Conservation (phyloP, 192 early-diverging fungal genomes). For the Mycoemilia scoparia region DNA sequence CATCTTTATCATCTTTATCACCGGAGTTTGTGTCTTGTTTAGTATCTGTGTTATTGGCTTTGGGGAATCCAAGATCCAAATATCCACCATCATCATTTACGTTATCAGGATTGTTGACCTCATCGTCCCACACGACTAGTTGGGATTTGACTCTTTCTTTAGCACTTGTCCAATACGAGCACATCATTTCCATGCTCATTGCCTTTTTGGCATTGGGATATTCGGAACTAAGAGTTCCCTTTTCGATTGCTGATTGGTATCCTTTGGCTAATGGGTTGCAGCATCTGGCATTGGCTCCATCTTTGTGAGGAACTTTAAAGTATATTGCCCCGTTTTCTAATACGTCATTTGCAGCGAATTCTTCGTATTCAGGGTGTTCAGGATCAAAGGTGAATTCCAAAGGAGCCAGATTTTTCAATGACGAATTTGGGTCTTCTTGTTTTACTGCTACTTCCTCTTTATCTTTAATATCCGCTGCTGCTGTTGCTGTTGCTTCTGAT, state of each 20-base stretch:
- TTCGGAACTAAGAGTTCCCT: slow-evolving; percentile 53
- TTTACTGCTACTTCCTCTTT: slow-evolving; percentile 4
- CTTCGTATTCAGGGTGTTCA: slow-evolving; percentile 25
- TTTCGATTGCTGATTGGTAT: slow-evolving; percentile 62
- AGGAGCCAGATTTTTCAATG: slow-evolving; percentile 14
- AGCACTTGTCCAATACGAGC: slow-evolving; percentile 81
- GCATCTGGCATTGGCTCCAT: slow-evolving; percentile 57
- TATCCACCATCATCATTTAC: no score
- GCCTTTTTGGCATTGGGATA: slow-evolving; percentile 56
- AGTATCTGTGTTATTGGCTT: neutral
- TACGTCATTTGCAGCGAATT: slow-evolving; percentile 10
- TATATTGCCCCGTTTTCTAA: slow-evolving; percentile 20
- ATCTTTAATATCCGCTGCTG: no score
- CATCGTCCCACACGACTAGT: slow-evolving; percentile 63
- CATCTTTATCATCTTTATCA: no score
- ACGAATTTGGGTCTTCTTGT: neutral
- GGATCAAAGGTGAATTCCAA: slow-evolving; percentile 23
- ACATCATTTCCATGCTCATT: slow-evolving; percentile 51
- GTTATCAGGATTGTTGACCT: slow-evolving; percentile 19
- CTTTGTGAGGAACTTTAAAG: slow-evolving; percentile 70
- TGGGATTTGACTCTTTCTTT: slow-evolving; percentile 64
- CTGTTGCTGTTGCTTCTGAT: no score
- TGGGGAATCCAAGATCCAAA: slow-evolving; percentile 10
- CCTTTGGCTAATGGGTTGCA: slow-evolving; percentile 77
- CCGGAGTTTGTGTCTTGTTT: neutral